These are phyloP conservation scores for Suillus ampliporus DNA, from an alignment of 768 basidiomycete genomes.

Conservation along the genomic window DNA sequence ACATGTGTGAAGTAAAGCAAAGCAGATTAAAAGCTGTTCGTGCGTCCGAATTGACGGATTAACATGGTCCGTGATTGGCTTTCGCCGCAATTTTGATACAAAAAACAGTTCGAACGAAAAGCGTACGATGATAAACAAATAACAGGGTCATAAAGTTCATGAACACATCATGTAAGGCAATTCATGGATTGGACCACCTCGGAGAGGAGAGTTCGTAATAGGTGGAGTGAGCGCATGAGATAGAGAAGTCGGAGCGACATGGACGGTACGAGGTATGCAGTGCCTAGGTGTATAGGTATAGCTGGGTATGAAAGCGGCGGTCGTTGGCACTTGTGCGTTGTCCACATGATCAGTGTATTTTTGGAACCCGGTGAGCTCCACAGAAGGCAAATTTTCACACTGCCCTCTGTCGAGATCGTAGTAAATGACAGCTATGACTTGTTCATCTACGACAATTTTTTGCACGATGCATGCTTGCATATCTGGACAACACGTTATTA, in stretches of 20 bases:
- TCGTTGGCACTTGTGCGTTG: conserved; percentile 31
- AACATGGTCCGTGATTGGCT: conserved; percentile 11
- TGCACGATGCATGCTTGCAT: conserved; percentile 56
- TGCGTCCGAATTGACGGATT: conserved; percentile 9
- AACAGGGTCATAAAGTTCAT: conserved; percentile 35
- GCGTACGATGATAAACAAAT: conserved; percentile 20
- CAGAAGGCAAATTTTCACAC: conserved; percentile 58
- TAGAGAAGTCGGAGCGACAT: conserved; percentile 44
- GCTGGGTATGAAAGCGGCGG: conserved; percentile 35
- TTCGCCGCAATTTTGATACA: conserved; percentile 8
- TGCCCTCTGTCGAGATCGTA: conserved; percentile 71
- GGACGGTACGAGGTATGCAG: conserved; percentile 41
- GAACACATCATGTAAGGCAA: conserved; percentile 40
- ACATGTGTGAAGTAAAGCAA: conserved; percentile 24
- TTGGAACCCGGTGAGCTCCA: conserved; percentile 61
- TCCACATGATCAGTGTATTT: conserved; percentile 41
- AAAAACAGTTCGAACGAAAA: conserved; percentile 5
- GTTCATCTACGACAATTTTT: conserved; percentile 70
- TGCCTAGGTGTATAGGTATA: conserved; percentile 39
- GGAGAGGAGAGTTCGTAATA: conserved; percentile 28
- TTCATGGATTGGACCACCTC: conserved; percentile 32
- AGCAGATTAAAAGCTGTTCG: conserved; percentile 26
- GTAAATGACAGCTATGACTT: conserved; percentile 64
- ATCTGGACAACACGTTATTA: conserved; percentile 33
- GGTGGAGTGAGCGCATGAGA: conserved; percentile 50